These are phyloP conservation scores for Trichophaea hybrida DNA, from an alignment of 2,329 filamentous ascomycete genomes.

Conservation along the genomic window DNA sequence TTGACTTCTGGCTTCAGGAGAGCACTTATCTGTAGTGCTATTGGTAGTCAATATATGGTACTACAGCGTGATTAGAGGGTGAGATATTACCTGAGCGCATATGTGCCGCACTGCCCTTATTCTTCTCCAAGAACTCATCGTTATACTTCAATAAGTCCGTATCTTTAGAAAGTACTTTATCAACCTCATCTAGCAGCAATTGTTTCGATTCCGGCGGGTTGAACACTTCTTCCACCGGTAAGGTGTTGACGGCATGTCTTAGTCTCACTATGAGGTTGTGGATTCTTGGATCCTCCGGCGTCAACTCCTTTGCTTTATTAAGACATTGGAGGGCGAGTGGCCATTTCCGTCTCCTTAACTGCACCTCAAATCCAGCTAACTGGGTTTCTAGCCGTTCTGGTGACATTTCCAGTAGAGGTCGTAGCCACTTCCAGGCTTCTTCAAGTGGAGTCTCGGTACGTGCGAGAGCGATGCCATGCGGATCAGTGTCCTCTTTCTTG, in stretches of 20 bases:
- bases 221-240: conserved; percentile 39
- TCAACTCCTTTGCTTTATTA: conserved; percentile 54
- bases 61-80: neutral
- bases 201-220: conserved; percentile 51
- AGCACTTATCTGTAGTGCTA: conserved; percentile 46
- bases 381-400: conserved; percentile 65
- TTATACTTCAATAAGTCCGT: conserved; percentile 50
- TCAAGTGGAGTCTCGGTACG: conserved; percentile 69
- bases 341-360: conserved; percentile 69
- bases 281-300: conserved; percentile 54
- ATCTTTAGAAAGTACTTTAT: conserved; percentile 42
- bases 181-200: conserved; percentile 55
- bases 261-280: conserved; percentile 62
- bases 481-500: conserved; percentile 86
- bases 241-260: conserved; percentile 38
- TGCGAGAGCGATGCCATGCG: conserved; percentile 63
- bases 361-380: conserved; percentile 77
- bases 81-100: conserved; percentile 36
- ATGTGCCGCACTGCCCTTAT: conserved; percentile 49
- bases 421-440: conserved; percentile 76
- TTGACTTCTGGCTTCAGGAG: conserved; percentile 44
- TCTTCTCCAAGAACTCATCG: conserved; percentile 46
- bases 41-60: conserved; percentile 11
- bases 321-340: conserved; percentile 77
- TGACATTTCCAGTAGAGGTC: conserved; percentile 66